Evolutionary conservation across 371 early-diverging fungal genomes (phyloP), one percentile per base, ranked within the genome.

Genomic region (Saksenaea oblongispora): DNA sequence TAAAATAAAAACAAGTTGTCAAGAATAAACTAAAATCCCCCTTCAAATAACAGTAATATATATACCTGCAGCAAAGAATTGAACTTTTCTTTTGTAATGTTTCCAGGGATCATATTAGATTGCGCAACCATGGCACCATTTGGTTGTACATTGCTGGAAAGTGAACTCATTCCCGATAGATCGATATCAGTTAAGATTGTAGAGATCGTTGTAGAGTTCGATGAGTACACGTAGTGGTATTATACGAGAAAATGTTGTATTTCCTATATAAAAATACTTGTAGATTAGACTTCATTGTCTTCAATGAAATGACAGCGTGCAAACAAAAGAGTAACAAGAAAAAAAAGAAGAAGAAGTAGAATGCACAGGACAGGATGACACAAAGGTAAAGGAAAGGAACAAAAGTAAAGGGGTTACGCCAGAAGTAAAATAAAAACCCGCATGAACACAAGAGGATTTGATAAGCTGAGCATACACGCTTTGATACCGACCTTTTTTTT

Each of bases 51-150:
- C 28, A 22, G 47, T 51, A 58, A 37, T 55, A 55, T 53, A 15
- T 7, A 42, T 61, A 67, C 67, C 62, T 67, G 67, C 13, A 67
- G 28, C 62, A 67, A 9, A 56, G 58, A 35, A 54, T 67, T 67
- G 59, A 67, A 28, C 37, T 62, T 67, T 27, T 67, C 67, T 54
- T 62, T 62, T 28, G 62, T 58, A 27, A 62, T 47, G 18, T 53
- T 58, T 39, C 59, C 39, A 58, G 64, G 64, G 26, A 64, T 58
- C 53, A 58, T 26, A 53, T 37, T 63, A 14, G 35, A n/a, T 34
- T 37, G 64, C 5, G 58, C 37, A 34, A 58, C 57, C 54, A 54
- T 37, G 18, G 64, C 15, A 22, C 64, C 64, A 41, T 64, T 58
- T 54, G 58, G 59, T 53, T 64, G 59, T 55, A 58, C 35, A 11